phyloP scores from a whole-genome alignment of 108 stramenopile genomes.

The Fistulifera pelliculosa region DNA sequence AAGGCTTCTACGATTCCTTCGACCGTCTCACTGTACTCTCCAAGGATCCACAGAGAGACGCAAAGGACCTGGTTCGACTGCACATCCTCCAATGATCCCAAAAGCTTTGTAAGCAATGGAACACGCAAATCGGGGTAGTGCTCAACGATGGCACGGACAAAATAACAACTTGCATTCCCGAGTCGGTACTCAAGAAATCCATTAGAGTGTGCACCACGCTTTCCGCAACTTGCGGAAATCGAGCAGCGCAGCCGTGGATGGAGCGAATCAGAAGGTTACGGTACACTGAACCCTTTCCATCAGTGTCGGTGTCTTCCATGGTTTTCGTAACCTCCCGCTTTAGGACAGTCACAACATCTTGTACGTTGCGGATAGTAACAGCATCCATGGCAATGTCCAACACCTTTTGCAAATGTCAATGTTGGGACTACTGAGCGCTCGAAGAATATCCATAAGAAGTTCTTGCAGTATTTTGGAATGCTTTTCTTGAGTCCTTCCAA shows the following conservation, averaged over 20 bases:
- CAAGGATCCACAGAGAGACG: constrained; percentile 97
- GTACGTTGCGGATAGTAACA: constrained; percentile 89
- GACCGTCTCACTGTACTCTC: constrained; percentile 85
- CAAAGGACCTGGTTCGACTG: constrained; percentile 81
- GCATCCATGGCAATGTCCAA: constrained; percentile 92
- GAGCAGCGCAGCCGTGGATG: constrained; percentile 94
- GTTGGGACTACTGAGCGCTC: constrained; percentile 91
- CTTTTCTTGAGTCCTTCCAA: constrained; percentile 85
- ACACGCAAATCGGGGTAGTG: constrained; percentile 87
- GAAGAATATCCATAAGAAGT: constrained; percentile 94
- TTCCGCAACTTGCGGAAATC: constrained; percentile 91
- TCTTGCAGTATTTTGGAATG: constrained; percentile 96
- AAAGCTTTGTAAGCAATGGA: constrained; percentile 83
- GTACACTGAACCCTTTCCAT: constrained; percentile 86
- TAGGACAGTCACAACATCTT: constrained; percentile 89
- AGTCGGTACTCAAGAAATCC: constrained; percentile 81
- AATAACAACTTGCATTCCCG: constrained; percentile 87
- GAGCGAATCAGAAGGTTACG: constrained; percentile 90
- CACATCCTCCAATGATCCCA: constrained; percentile 80
- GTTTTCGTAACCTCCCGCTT: constrained; percentile 95
- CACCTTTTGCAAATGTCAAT: constrained; percentile 97
- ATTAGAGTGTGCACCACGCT: constrained; percentile 92
- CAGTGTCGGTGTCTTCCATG: constrained; percentile 59
- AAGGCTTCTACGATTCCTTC: constrained; percentile 72
- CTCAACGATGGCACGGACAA: constrained; percentile 95